Conservation (phyloP, 208 protist genomes). For the Crithidia brevicula region DNA sequence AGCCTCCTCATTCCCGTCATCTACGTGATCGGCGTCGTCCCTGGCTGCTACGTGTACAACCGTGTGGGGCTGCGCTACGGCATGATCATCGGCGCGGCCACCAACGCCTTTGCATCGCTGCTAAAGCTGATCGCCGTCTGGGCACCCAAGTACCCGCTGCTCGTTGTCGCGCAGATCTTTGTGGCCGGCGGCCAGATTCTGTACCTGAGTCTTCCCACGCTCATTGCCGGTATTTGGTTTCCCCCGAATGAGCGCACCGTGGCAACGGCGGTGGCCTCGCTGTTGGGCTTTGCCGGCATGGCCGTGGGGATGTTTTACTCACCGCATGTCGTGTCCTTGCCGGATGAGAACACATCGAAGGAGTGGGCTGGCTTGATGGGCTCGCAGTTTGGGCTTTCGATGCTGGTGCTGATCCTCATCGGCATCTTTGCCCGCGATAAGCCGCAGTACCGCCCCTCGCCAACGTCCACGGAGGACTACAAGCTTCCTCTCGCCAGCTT, state of each 20-base stretch:
- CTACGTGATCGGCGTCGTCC: constrained; percentile 45
- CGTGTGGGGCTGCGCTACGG: constrained; percentile 52
- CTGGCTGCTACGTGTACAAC: constrained; percentile 47
- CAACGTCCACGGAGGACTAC: constrained; percentile 26
- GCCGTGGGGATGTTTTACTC: constrained; percentile 67
- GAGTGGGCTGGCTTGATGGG: constrained; percentile 40
- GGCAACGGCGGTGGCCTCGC: constrained; percentile 46
- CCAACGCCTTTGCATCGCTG: constrained; percentile 32
- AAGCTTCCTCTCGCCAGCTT: constrained; percentile 21
- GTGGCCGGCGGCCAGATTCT: constrained; percentile 46
- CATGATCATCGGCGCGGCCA: constrained; percentile 31
- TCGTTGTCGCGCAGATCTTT: constrained; percentile 47
- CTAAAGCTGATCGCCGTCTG: constrained; percentile 53
- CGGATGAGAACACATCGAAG: constrained; percentile 15
- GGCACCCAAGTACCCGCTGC: constrained; percentile 36
- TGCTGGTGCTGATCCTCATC: constrained; percentile 29
- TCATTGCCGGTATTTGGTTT: constrained; percentile 62
- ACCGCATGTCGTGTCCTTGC: constrained; percentile 46
- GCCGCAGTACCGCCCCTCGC: constrained; percentile 37
- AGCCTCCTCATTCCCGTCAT: constrained; percentile 43
- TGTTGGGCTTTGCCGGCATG: constrained; percentile 62
- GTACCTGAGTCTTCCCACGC: constrained; percentile 41
- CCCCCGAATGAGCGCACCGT: constrained; percentile 47
- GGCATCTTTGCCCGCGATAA: constrained; percentile 25
- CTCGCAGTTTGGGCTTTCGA: constrained; percentile 37